Evolutionary conservation across 1,284 basidiomycete species (phyloP), one percentile per base, ranked within the genome.

Genomic region (Blastosporella zonata): DNA sequence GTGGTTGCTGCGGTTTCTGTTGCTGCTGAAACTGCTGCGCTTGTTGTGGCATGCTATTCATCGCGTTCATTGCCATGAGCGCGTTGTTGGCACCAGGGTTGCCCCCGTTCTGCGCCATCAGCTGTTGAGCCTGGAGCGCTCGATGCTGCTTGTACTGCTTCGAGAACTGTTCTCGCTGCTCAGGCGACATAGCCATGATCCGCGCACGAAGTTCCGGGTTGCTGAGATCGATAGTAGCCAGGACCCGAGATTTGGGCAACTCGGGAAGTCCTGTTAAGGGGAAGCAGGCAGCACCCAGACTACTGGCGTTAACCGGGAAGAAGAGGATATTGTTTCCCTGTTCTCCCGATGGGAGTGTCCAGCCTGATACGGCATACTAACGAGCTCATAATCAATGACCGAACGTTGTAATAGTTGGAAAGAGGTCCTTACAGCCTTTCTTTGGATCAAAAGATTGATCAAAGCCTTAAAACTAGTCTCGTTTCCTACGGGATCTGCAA

Each of bases 291-390:
- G 75, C 82, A 2, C 64, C 67, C 12, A 84, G 63, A 17, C 59
- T 59, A 13, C 58, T 57, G 17, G 57, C 57, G 7, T 64, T 55
- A 15, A 71, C 46, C 2, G 77, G 66, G 55, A 84, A 79, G 23
- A 87, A 65, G 5, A 87, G 62, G 1, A 80, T 65, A 37, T 77
- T 80, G 39, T 71, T 71, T 25, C 70, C 69, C 25, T 68, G 65
- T 3, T 54, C 57, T 0, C 75, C 75, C 15, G 67, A 68, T 0
- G 76, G 74, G 6, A 71, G 63, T 2, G 65, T 67, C 81, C 84
- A 87, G 13, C 73, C 69, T 3, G 76, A 70, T 9, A 76, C 62
- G 10, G 80, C 80, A 48, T 75, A 86, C 84, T 87, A 52, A 12
- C 36, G 29, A 40, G 35, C 35, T 31, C 33, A 9, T 25, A 33